Conservation (phyloP, 2,329 filamentous ascomycete genomes). For the Aspergillus sp. region DNA sequence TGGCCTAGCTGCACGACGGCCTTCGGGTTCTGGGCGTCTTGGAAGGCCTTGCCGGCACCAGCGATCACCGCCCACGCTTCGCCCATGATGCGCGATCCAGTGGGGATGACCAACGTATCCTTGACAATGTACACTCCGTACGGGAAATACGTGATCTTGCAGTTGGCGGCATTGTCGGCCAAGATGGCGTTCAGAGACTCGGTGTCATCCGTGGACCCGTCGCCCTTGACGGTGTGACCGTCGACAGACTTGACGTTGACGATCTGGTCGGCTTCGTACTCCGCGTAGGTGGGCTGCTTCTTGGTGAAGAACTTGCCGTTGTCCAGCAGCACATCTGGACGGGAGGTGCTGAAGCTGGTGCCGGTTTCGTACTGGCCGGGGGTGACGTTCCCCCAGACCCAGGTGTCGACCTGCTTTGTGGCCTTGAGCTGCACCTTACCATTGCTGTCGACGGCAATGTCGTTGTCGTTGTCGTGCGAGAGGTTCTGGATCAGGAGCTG, state of each 20-base stretch:
- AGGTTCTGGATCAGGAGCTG: constrained; percentile 31
- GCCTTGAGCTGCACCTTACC: constrained; percentile 20
- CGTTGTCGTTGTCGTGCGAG: constrained; percentile 19
- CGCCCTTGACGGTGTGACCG: constrained; percentile 42
- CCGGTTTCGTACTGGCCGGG: constrained; percentile 31
- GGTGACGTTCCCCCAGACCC: constrained; percentile 35
- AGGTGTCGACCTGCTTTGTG: constrained; percentile 26
- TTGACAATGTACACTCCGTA: constrained; percentile 43
- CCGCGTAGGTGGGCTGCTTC: constrained; percentile 45
- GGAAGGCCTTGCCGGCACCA: constrained; percentile 50
- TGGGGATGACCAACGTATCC: constrained; percentile 48
- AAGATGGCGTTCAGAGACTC: constrained; percentile 36
- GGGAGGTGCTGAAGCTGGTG: constrained; percentile 28
- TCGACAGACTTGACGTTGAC: constrained; percentile 49
- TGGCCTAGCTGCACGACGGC: constrained; percentile 55
- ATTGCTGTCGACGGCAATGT: constrained; percentile 29
- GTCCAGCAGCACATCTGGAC: constrained; percentile 32
- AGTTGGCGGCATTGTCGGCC: constrained; percentile 27
- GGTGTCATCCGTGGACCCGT: constrained; percentile 44
- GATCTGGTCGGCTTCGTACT: constrained; percentile 42
- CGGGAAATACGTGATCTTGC: constrained; percentile 34
- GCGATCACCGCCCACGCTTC: constrained; percentile 55
- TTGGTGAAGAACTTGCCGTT: constrained; percentile 43
- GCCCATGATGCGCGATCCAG: constrained; percentile 53
- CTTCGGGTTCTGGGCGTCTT: constrained; percentile 43